phyloP scores from a whole-genome alignment of 2,329 filamentous ascomycete species.

The Zarea fungicola region DNA sequence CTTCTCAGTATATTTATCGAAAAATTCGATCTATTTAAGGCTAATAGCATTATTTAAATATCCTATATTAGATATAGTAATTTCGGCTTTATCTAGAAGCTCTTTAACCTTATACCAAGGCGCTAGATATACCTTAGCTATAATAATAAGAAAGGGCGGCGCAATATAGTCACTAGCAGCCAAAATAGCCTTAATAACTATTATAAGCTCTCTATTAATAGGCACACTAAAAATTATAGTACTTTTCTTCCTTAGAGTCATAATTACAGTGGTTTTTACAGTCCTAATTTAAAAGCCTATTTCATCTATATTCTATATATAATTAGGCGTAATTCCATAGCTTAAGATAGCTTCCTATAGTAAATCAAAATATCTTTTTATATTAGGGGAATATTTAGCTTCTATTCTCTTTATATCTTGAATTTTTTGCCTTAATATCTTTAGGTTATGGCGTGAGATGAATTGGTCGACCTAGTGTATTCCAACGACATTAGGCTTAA shows the following conservation, averaged over 20 bases:
- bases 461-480: slow-evolving; percentile 10
- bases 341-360: slow-evolving; percentile 1
- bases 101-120: slow-evolving; percentile 9
- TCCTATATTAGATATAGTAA: neutral
- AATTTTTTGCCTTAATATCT: slow-evolving; percentile 9
- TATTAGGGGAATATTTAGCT: neutral
- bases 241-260: slow-evolving; percentile 5
- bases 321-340: slow-evolving; percentile 5
- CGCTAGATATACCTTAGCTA: neutral
- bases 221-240: slow-evolving; percentile 6
- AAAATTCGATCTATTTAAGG: slow-evolving; percentile 6
- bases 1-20: neutral
- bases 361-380: slow-evolving; percentile 1
- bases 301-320: slow-evolving; percentile 16
- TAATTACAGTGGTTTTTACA: slow-evolving; percentile 7
- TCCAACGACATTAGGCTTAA: no score
- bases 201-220: slow-evolving; percentile 9
- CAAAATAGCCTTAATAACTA: slow-evolving; percentile 11
- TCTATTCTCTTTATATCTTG: slow-evolving; percentile 6
- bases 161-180: neutral
- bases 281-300: slow-evolving; percentile 14
- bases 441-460: slow-evolving; percentile 6
- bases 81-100: slow-evolving; percentile 6
- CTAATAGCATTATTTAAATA: slow-evolving; percentile 12
- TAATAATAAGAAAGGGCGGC: slow-evolving; percentile 9